Evolutionary conservation across 495 filamentous ascomycete genomes (phyloP).

Genomic region (Aspergillus taichungensis): DNA sequence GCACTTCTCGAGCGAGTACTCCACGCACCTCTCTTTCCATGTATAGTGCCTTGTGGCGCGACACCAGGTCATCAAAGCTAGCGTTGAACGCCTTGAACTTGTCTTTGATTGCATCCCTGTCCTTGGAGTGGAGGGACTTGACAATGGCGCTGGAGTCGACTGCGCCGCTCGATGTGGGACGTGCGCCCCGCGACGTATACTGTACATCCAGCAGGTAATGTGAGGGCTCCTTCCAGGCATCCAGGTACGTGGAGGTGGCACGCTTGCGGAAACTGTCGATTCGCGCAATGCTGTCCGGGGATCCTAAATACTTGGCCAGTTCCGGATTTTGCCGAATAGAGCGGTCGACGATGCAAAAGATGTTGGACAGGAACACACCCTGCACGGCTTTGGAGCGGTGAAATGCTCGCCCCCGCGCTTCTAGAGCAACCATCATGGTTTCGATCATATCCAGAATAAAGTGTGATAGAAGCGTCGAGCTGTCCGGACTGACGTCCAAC

Average conservation of each 20-base stretch:
- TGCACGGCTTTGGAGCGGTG: conserved; percentile 70
- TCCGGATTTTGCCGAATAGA: conserved; percentile 72
- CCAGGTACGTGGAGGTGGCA: conserved; percentile 69
- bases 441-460: conserved; percentile 84
- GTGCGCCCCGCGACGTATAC: conserved; percentile 64
- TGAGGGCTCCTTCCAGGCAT: conserved; percentile 82
- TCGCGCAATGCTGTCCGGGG: conserved; percentile 47
- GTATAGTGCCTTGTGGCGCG: conserved; percentile 64
- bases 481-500: conserved; percentile 83
- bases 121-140: conserved; percentile 73
- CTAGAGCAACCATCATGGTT: conserved; percentile 65
- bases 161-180: conserved; percentile 58
- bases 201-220: conserved; percentile 82
- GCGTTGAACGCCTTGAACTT: conserved; percentile 91
- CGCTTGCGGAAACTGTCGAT: conserved; percentile 85
- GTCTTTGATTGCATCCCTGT: conserved; percentile 91
- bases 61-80: conserved; percentile 79
- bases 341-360: conserved; percentile 74
- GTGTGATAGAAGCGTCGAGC: conserved; percentile 75
- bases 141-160: conserved; percentile 73
- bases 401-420: conserved; percentile 61
- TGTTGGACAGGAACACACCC: conserved; percentile 90
- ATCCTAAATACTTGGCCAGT: conserved; percentile 61
- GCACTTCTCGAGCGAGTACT: conserved; percentile 71
- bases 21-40: conserved; percentile 85